These are phyloP conservation scores for Beauveria rudraprayagi DNA, from an alignment of 2,329 filamentous ascomycete genomes.

Conservation along the genomic window DNA sequence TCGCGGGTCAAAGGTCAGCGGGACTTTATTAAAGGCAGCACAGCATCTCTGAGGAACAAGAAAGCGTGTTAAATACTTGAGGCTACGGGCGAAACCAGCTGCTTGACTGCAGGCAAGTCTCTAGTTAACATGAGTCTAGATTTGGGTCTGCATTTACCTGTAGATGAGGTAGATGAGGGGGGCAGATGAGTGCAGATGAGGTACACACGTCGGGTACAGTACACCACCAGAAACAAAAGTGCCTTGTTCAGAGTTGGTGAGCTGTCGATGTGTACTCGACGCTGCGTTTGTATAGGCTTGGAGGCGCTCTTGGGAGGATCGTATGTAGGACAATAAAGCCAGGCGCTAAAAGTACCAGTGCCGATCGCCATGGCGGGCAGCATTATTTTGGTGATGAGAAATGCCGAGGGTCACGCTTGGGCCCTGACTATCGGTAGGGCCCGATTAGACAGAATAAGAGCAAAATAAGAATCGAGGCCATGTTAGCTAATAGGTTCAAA, in stretches of 20 bases:
- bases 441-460: not conserved
- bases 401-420: not conserved
- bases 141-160: not conserved
- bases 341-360: not conserved
- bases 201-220: too few species aligned
- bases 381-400: not conserved
- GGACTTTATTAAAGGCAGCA: not conserved
- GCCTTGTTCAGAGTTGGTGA: too few species aligned
- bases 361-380: not conserved
- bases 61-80: too few species aligned
- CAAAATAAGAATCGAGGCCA: not conserved
- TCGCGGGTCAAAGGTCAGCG: not conserved
- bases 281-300: too few species aligned
- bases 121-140: not conserved
- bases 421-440: not conserved
- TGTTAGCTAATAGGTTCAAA: not conserved
- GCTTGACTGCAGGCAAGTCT: not conserved
- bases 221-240: too few species aligned
- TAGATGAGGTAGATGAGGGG: too few species aligned
- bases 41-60: not conserved
- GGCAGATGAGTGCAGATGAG: too few species aligned
- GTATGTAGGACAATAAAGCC: not conserved
- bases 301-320: too few species aligned
- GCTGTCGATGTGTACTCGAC: too few species aligned
- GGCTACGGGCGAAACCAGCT: too few species aligned